Percentiles rank a stretch among this genome's conserved stretches.
These are phyloP conservation scores for Basidioascus undulatus DNA, from an alignment of 768 basidiomycete genomes.

Conservation along the genomic window DNA sequence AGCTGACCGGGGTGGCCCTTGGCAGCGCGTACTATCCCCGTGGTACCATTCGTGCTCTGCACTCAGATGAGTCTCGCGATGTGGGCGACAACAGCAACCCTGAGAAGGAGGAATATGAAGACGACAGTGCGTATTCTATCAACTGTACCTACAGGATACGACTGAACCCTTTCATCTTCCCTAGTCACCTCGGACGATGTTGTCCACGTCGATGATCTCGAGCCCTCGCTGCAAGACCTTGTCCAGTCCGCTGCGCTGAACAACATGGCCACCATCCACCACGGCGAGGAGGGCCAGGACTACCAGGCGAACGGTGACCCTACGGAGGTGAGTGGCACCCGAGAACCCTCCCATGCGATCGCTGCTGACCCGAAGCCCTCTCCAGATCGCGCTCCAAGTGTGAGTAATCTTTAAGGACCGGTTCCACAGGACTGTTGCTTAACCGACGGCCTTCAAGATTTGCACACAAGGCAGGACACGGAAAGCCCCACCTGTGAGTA, in stretches of 20 bases:
- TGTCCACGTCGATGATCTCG: constrained; percentile 16
- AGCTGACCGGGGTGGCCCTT: no score
- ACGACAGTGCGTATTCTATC: no score
- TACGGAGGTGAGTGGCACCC: no score
- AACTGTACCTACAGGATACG: not conserved
- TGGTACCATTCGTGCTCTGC: constrained; percentile 13
- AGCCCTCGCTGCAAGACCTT: constrained; percentile 14
- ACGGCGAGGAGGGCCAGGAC: constrained; percentile 9
- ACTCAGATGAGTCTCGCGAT: constrained; percentile 4
- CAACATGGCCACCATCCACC: constrained; percentile 21
- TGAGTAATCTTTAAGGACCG: constrained; percentile 10
- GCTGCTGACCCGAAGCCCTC: no score
- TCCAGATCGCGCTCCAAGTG: constrained; percentile 23
- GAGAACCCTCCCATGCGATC: no score
- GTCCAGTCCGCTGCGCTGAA: constrained; percentile 21
- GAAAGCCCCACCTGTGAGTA: constrained; percentile 19
- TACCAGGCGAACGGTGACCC: constrained; percentile 22
- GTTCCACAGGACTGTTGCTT: constrained; percentile 3
- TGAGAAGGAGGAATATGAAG: constrained; percentile 5
- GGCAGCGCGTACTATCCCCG: constrained; percentile 18
- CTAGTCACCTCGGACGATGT: no score
- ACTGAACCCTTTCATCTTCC: no score
- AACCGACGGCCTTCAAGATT: constrained; percentile 5
- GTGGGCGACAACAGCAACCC: constrained; percentile 7
- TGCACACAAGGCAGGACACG: constrained; percentile 20